A percentile compares a stretch with the other conserved stretches of the same genome.
Evolutionary conservation across 2,329 filamentous ascomycete species (phyloP).

Genomic region (Aureobasidium sp.): DNA sequence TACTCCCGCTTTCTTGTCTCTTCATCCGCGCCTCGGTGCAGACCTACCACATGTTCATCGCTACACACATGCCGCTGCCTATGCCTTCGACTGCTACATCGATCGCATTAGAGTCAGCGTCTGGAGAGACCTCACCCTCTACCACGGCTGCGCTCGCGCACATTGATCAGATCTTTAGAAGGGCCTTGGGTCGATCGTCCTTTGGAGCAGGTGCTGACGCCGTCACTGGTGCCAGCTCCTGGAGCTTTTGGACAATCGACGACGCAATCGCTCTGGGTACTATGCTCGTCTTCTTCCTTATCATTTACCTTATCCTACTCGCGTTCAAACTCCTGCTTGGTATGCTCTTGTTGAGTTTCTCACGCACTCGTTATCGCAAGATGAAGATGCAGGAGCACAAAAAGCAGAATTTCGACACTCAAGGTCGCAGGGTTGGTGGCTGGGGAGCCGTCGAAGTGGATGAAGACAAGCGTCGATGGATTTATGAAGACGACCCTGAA

Average conservation of each 20-base stretch:
- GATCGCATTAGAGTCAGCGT: constrained; percentile 40
- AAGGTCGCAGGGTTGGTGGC: constrained; percentile 67
- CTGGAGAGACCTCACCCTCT: constrained; percentile 49
- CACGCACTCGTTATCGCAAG: constrained; percentile 65
- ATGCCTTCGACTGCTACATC: constrained; percentile 40
- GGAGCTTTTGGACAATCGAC: constrained; percentile 53
- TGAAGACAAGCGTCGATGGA: constrained; percentile 76
- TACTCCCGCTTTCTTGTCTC: constrained; percentile 86
- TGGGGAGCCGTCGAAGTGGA: constrained; percentile 82
- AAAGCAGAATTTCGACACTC: constrained; percentile 47
- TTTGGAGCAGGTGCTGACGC: constrained; percentile 44
- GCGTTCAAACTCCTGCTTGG: constrained; percentile 69
- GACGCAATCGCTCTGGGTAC: constrained; percentile 67
- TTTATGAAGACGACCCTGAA: constrained; percentile 78
- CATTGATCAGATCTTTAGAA: constrained; percentile 68
- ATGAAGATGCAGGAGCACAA: constrained; percentile 63
- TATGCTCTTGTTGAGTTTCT: constrained; percentile 74
- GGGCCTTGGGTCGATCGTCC: constrained; percentile 65
- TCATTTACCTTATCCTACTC: constrained; percentile 75
- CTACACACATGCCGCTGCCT: constrained; percentile 72
- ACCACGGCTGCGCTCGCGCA: constrained; percentile 70
- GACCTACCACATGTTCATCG: constrained; percentile 96
- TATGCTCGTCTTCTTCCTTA: constrained; percentile 79
- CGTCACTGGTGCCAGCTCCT: constrained; percentile 23
- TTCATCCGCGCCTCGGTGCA: constrained; percentile 93